Evolutionary conservation across 495 filamentous ascomycete species (phyloP), one percentile per base, ranked within the genome.

Genomic region (Tuber brumale): DNA sequence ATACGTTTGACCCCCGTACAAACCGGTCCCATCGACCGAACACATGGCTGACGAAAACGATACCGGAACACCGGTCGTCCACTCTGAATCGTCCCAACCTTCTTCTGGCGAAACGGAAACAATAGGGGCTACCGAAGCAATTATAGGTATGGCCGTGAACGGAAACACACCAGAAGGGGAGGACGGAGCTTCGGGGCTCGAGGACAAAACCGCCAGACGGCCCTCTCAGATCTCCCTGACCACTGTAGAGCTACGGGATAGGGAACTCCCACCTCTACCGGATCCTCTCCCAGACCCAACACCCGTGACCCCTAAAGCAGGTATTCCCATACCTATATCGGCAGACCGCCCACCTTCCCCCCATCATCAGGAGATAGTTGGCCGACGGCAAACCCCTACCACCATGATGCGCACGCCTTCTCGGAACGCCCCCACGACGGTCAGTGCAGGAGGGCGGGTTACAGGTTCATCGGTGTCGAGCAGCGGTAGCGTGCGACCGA

Each of bases 401-500:
- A 80, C 81, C 19, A 77, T 80, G 43, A 76, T 73, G 71, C 73
- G 77, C 42, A 44, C 73, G 21, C 73, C 81, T 46, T 82, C 80
- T 23, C 73, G 77, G 27, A 76, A 73, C 19, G 73, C 80, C 51
- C 70, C 72, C 23, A 74, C 75, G 21, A 77, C 80, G 21, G 57
- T 72, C 71, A 72, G 35, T 45, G 69, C 51, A 27, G 72, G 44
- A 14, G 74, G 70, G 39, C 80, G 75, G 37, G 72, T 82, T 43
- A 72, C 75, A 10, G 71, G 77, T 37, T 81, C 80, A 16, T 80
- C 81, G 18, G 75, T 82, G 35, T 74, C 77, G 35, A 72, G 74
- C 48, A 82, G 74, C 48, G 82, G 76, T 66, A 71, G 74, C 39
- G 69, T 77, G 21, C 88, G 46, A 86, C 85, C 43, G 88, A 88